phyloP scores from a whole-genome alignment of 2,329 filamentous ascomycete genomes.

The Huntiella omanensis region DNA sequence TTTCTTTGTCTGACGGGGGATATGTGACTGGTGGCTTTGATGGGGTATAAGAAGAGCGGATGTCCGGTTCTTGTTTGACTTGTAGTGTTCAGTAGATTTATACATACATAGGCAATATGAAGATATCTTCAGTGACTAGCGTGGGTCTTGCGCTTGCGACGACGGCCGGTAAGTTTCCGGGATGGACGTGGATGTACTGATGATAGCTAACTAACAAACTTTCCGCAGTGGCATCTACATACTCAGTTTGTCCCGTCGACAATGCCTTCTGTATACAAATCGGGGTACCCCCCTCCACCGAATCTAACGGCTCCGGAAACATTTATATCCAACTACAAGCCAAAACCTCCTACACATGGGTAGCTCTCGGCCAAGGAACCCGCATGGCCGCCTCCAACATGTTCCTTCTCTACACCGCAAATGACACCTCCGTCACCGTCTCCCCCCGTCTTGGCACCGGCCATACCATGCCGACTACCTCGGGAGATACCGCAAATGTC shows the following conservation, averaged over 20 bases:
- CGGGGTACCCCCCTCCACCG: conserved; percentile 32
- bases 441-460: conserved; percentile 33
- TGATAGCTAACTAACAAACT: not conserved
- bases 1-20: too few relatives aligned
- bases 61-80: too few relatives aligned
- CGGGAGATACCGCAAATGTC: conserved; percentile 25
- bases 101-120: conserved; percentile 1
- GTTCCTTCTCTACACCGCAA: conserved; percentile 43
- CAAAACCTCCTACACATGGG: conserved; percentile 34
- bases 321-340: conserved; percentile 44
- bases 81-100: too few relatives aligned
- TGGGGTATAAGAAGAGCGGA: too few relatives aligned
- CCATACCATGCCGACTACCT: conserved; percentile 28
- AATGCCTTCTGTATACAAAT: conserved; percentile 34
- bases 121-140: not conserved
- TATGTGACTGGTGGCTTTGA: too few relatives aligned
- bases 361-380: conserved; percentile 36
- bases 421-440: conserved; percentile 39
- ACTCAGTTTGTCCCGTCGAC: conserved; percentile 22
- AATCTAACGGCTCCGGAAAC: conserved; percentile 29
- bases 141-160: not conserved
- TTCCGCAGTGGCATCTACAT: not conserved
- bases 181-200: too few relatives aligned
- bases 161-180: not conserved
- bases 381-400: conserved; percentile 39